phyloP scores from a whole-genome alignment of 805 yeast genomes.

The Ogataea paraovalis region DNA sequence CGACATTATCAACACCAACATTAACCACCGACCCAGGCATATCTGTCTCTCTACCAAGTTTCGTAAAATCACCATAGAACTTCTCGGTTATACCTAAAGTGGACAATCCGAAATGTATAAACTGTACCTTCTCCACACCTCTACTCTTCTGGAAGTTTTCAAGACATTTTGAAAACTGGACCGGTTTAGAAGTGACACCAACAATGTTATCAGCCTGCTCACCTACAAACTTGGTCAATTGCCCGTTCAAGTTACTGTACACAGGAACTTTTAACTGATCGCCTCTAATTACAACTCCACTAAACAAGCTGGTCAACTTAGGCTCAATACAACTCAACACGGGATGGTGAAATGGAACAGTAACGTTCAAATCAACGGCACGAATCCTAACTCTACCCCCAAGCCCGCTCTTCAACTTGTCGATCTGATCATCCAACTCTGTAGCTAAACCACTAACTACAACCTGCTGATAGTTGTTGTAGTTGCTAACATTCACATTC shows the following conservation, averaged over 20 bases:
- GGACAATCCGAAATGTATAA: constrained; percentile 29
- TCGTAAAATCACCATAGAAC: constrained; percentile 20
- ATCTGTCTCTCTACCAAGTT: constrained; percentile 3
- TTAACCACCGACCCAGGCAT: constrained; percentile 7
- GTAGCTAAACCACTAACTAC: constrained; percentile 29
- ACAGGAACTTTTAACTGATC: constrained; percentile 22
- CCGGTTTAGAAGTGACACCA: constrained; percentile 30
- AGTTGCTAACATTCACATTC: constrained; percentile 26
- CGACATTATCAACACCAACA: constrained; percentile 5
- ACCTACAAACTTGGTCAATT: constrained; percentile 13
- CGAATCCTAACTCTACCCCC: constrained; percentile 21
- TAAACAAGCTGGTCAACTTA: constrained; percentile 18
- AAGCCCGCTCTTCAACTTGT: constrained; percentile 11
- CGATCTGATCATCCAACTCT: constrained; percentile 14
- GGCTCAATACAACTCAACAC: constrained; percentile 26
- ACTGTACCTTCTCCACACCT: constrained; percentile 13
- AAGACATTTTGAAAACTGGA: constrained; percentile 31
- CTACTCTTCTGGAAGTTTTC: constrained; percentile 15
- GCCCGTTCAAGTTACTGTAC: constrained; percentile 29
- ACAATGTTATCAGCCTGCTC: constrained; percentile 27
- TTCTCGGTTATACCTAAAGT: constrained; percentile 26
- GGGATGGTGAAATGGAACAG: constrained; percentile 33
- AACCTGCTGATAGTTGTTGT: constrained; percentile 32
- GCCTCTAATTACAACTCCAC: constrained; percentile 1
- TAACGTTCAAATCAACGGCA: constrained; percentile 27